Evolutionary conservation across 2,329 filamentous ascomycete genomes (phyloP), one percentile per base, ranked within the genome.

Genomic region (Magnaporthales sp.): DNA sequence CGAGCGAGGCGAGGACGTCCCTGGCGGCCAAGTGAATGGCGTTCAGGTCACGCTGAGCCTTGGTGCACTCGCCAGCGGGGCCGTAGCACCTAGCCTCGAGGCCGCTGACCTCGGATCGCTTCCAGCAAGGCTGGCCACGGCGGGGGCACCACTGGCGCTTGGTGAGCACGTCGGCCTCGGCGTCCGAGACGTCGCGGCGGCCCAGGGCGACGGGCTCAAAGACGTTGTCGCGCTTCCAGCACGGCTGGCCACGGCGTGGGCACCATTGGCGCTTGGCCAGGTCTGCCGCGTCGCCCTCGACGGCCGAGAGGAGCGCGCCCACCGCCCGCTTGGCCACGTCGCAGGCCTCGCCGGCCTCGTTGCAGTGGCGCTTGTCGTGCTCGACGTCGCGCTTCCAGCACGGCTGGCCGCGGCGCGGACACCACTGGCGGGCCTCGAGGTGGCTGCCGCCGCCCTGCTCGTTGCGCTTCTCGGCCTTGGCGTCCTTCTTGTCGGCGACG

Each of bases 141-240:
- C 69, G 69, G n/a, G 67, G 68, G 54, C 67, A 70, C 65, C 51
- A 51, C 64, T 61, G 64, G n/a, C 64, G 27, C 69, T 70, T 69
- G 68, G 70, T 69, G 67, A 70, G 51, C 68, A 67, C 60, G 70
- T 71, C 38, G 68, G 66, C 65, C 68, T 68, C 70, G 31, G 69
- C 67, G 29, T 67, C 68, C 69, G 75, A 74, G 66, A 71, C 65
- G 6, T 69, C 65, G 46, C 71, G 69, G 30, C 78, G 71, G 27
- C 69, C 67, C 66, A 80, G 75, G 24, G 75, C 71, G 68, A 78
- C 56, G 66, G 74, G 73, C 4, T 75, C 72, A 68, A 74, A 73
- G n/a, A 76, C 78, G 69, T 78, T 79, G 73, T 78, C 78, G 70
- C 75, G 75, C 71, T 79, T 78, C 73, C 74, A 77, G 77, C 82